Evolutionary conservation across 179 eudicot genomes (phyloP).

Genomic region (Drosera spatulata): DNA sequence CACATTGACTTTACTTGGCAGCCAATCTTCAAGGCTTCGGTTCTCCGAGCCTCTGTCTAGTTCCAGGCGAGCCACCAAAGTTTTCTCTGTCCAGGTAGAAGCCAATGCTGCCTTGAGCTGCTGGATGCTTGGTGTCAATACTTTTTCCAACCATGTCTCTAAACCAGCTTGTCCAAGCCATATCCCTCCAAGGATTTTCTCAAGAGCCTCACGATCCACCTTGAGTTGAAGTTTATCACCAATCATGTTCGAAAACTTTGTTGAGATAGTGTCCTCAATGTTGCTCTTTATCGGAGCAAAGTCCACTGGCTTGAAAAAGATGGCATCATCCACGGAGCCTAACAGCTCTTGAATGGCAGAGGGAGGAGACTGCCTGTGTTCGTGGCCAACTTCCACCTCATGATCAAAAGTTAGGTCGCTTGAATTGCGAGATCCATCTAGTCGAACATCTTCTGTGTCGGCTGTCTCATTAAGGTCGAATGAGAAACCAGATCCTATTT

Average conservation of each 20-base stretch:
- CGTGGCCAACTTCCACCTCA: constrained; percentile 14
- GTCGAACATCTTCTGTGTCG: constrained; percentile 43
- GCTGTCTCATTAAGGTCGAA: constrained; percentile 71
- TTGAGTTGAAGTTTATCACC: constrained; percentile 20
- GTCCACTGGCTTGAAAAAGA: constrained; percentile 70
- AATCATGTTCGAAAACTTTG: constrained; percentile 22
- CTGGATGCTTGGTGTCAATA: constrained; percentile 49
- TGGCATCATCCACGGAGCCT: constrained; percentile 36
- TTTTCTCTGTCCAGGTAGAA: constrained; percentile 1
- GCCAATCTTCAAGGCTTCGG: constrained; percentile 42
- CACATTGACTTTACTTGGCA: constrained; percentile 43
- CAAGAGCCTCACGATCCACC: constrained; percentile 53
- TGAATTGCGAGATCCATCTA: constrained; percentile 67
- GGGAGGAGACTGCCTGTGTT: constrained; percentile 24
- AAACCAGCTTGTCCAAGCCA: constrained; percentile 60
- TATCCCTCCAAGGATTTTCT: constrained; percentile 55
- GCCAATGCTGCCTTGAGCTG: constrained; percentile 35
- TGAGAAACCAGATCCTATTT: constrained; percentile 22
- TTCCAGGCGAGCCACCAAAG: constrained; percentile 40
- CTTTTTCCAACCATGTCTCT: constrained; percentile 55
- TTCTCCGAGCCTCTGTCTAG: constrained; percentile 17
- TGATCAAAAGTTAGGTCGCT: constrained; percentile 74
- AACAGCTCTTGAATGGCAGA: constrained; percentile 47
- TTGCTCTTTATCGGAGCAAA: constrained; percentile 23
- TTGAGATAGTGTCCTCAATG: constrained; percentile 27